Conservation (phyloP, 2,329 filamentous ascomycete species). For the Emergomyces pasteurianus region DNA sequence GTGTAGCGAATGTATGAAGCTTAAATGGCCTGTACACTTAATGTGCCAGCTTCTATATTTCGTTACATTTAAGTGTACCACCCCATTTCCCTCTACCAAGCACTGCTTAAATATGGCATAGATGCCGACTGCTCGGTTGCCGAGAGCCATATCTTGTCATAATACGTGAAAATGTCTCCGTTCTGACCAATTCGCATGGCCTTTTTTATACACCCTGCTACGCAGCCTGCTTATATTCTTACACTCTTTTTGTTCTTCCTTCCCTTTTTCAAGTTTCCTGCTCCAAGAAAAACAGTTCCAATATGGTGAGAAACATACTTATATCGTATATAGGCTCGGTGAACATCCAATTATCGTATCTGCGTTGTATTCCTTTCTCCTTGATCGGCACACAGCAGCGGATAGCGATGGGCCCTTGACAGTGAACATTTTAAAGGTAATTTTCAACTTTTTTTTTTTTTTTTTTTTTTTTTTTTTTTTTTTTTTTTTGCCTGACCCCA, state of each 20-base stretch:
- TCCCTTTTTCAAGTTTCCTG: neutral
- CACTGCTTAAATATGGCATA: neutral
- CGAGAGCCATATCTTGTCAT: neutral
- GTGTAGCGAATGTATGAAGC: slow-evolving; percentile 3
- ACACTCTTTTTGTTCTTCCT: neutral
- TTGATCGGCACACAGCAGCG: slow-evolving; percentile 37
- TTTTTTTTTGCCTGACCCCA: neutral
- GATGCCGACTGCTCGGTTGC: neutral
- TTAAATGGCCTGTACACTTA: slow-evolving; percentile 2
- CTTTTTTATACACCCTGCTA: neutral
- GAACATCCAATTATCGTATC: slow-evolving; percentile 37
- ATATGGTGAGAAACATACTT: slow-evolving; percentile 7
- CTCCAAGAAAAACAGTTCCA: neutral
- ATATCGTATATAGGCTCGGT: slow-evolving; percentile 34
- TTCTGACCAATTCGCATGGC: neutral
- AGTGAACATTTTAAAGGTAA: slow-evolving; percentile 35
- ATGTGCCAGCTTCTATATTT: slow-evolving; percentile 1
- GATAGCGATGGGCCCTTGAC: slow-evolving; percentile 36
- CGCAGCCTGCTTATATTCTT: neutral
- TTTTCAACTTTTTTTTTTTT: neutral
- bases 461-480: neutral
- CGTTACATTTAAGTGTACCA: slow-evolving; percentile 2
- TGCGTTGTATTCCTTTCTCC: slow-evolving; percentile 37
- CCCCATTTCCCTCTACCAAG: neutral
- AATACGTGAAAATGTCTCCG: neutral